phyloP scores from a whole-genome alignment of 495 filamentous ascomycete genomes.

The Jackrogersella multiformis region DNA sequence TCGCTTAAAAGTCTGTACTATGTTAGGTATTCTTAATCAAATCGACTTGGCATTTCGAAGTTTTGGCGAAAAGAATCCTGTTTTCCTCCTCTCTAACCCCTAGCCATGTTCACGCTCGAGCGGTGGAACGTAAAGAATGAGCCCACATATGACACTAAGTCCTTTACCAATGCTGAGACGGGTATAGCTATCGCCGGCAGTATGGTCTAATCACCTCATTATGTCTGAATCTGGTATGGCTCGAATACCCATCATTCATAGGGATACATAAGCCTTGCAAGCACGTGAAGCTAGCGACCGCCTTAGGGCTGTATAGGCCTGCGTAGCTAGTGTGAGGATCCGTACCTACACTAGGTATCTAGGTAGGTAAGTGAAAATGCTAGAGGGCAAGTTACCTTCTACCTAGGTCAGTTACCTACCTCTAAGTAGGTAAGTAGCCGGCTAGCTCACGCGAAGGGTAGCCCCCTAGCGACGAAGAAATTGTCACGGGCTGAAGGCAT shows the following conservation, averaged over 20 bases:
- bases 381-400: no score
- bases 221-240: background rate
- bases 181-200: slow-evolving; percentile 4
- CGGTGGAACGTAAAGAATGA: background rate
- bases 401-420: no score
- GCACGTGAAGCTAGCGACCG: background rate
- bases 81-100: background rate
- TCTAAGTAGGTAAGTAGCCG: no score
- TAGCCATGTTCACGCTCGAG: background rate
- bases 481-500: background rate
- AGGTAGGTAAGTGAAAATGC: no score
- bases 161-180: slow-evolving; percentile 19
- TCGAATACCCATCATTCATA: background rate
- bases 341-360: no score
- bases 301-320: no score
- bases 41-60: background rate
- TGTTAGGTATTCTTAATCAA: slow-evolving; percentile 8
- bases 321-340: no score
- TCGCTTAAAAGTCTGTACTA: no score
- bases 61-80: background rate
- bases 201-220: background rate
- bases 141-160: background rate
- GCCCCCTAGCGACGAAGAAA: no score
- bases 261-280: background rate
- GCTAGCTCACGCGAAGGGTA: no score